A percentile compares a stretch with the other conserved stretches of the same genome.
Evolutionary conservation across 495 filamentous ascomycete genomes (phyloP).

Genomic region (Penicillium canescens): DNA sequence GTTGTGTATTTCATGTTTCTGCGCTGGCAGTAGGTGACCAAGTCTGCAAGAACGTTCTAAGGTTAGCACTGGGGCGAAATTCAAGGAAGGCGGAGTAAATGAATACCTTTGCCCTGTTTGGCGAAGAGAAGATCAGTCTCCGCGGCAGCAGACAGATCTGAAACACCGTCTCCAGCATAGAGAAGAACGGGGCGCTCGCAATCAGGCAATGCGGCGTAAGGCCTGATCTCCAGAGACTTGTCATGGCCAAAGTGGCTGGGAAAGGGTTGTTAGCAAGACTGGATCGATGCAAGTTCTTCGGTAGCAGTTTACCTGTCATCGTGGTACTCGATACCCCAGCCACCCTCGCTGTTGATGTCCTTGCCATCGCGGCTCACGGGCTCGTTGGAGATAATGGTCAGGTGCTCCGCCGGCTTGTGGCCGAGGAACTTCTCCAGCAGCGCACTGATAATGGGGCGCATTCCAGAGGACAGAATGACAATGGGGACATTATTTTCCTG

Average conservation of each 20-base stretch:
- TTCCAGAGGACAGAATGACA: constrained; percentile 86
- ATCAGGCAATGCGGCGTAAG: constrained; percentile 72
- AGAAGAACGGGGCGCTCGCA: constrained; percentile 71
- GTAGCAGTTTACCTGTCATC: constrained; percentile 67
- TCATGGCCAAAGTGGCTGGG: constrained; percentile 84
- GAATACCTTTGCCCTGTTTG: constrained; percentile 79
- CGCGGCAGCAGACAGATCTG: constrained; percentile 80
- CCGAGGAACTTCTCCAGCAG: constrained; percentile 79
- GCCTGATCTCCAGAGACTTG: constrained; percentile 84
- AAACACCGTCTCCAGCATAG: constrained; percentile 90
- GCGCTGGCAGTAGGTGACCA: constrained; percentile 77
- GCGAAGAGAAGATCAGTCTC: constrained; percentile 91
- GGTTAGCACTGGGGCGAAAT: background rate
- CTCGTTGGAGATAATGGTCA: constrained; percentile 85
- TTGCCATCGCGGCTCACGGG: constrained; percentile 67
- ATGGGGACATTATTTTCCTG: constrained; percentile 81
- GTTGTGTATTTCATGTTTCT: constrained; percentile 77
- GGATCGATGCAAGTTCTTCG: background rate
- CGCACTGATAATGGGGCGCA: constrained; percentile 87
- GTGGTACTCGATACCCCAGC: constrained; percentile 85
- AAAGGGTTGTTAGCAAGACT: constrained; percentile 16
- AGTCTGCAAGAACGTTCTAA: constrained; percentile 50
- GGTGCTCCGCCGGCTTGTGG: constrained; percentile 58
- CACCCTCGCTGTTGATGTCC: constrained; percentile 72
- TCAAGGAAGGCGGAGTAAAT: background rate